These are phyloP conservation scores for Allium sativum DNA, from an alignment of 106 monocot species.

Conservation along the genomic window DNA sequence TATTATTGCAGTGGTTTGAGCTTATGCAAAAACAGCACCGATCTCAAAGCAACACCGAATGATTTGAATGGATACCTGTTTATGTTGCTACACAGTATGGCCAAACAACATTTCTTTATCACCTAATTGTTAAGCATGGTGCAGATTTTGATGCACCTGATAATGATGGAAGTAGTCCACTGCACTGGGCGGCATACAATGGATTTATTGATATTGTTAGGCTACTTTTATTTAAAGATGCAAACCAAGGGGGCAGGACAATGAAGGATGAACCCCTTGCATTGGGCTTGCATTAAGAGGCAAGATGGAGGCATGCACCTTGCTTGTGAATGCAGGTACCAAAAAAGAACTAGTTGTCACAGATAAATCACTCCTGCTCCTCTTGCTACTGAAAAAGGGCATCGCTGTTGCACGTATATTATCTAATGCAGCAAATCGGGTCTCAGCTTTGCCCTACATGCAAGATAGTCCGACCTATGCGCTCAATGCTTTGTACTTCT, in stretches of 20 bases:
- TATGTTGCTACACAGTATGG: slow-evolving; percentile 99
- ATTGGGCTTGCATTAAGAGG: slow-evolving; percentile 98
- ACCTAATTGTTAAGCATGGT: slow-evolving; percentile 90
- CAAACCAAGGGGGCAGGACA: slow-evolving; percentile 76
- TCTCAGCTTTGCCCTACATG: no score
- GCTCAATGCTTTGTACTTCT: no score
- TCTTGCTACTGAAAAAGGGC: slow-evolving; percentile 87
- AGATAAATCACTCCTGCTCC: slow-evolving; percentile 95
- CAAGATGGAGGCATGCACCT: slow-evolving; percentile 88
- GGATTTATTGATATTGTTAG: slow-evolving; percentile 71
- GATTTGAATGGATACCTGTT: no score
- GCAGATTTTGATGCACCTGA: slow-evolving; percentile 99
- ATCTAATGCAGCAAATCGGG: slow-evolving; percentile 97
- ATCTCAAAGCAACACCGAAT: no score
- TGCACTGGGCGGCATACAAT: slow-evolving; percentile 97
- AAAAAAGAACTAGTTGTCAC: slow-evolving; percentile 80
- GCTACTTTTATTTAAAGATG: slow-evolving; percentile 84
- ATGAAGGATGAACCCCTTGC: slow-evolving; percentile 72
- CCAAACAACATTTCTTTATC: slow-evolving; percentile 79
- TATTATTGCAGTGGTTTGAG: no score
- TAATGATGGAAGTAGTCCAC: slow-evolving; percentile 93
- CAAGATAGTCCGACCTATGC: no score
- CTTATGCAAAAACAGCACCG: no score
- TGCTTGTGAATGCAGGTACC: slow-evolving; percentile 90
- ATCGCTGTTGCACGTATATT: slow-evolving; percentile 97